Evolutionary conservation across 805 yeast species (phyloP), one percentile per base, ranked within the genome.

Genomic region (Saccharomyces jurei): DNA sequence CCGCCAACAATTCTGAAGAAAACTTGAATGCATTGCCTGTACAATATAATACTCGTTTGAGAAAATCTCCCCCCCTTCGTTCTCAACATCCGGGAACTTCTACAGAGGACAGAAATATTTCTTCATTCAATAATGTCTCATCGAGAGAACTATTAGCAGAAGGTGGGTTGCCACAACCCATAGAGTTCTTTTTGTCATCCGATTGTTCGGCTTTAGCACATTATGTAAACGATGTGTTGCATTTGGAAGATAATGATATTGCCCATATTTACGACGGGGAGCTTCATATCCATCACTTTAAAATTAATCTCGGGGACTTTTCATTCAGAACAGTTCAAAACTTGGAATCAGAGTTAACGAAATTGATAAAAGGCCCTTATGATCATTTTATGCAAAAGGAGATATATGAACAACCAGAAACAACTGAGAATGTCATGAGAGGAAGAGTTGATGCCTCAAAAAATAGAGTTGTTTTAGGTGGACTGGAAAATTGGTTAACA

Each of bases 181-280:
- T 92, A 51, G 99, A 94, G 76, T 92, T 92, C 72, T 94, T 90
- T 76, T 79, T 94, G 59, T 90, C 97, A 13, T 90, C 97, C 27
- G 99, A 94, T 75, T 96, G 98, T 41, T 87, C 98, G 11, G 90
- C 99, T 22, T 96, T 94, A 50, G 80, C 94, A 54, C 92, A 91
- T 74, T 96, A 94, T 76, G 94, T 99, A 65, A 92, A 91, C 76
- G 94, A 94, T 75, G 99, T 94, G 31, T 79, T 94, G 65, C 91
- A 88, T 74, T 80, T 94, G 67, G 98, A 94, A 76, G 99, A 94
- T 73, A 97, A 94, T 70, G 99, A 94, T 75, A 91, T 94, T 72
- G 99, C 97, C 41, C 99, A 94, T 72, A 90, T 94, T 61, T 90
- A 87, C 72, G 96, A 90, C 68, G 99, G 99, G 72, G 98, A 94